Base-by-base conservation (phyloP, 257 asterid genomes). In the Anisodus acutangulus region DNA sequence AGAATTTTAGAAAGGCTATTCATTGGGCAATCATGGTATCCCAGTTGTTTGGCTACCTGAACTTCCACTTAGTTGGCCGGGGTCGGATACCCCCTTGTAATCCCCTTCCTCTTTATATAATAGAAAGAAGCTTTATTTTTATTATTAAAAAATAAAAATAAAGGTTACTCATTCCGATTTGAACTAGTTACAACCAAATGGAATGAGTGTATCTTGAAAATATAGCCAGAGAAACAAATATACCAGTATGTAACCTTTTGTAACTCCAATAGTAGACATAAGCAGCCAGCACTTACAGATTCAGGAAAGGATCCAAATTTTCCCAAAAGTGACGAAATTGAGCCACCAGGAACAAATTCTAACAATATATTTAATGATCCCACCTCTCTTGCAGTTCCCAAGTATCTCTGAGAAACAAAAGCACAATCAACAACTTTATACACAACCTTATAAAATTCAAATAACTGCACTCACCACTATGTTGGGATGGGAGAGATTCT, bases 261-360 rank as follows among this genome's bases (percentile, higher is more conserved):
- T 47, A 47, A 67, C 12, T 22, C 78, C 63, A 45, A 19, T 81
- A 41, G 54, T 22, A 66, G n/a, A 51, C 41, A 79, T 41, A 82
- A 49, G 81, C 78, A 9, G 74, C 45, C 41, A 85, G 69, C 84
- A 92, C 99, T 91, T 89, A 95, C 98, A 84, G 98, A 91, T 89
- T 97, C 99, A 2, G 98, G 98, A 84, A 97, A 93, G 83, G 98
- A 97, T 84, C 98, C 99, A 85, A 97, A 95, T 78, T 95, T 97
- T 83, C 98, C 99, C 90, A 97, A 79, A 78, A 97, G 99, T 57
- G 99, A 97, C 54, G 99, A 91, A 85, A 97, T 97, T 67, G 98
- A 95, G 85, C 99, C 99, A 83, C 99, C 98, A 2, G 98, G 97
- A 84, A 97, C 99, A 90, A 97, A 97, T 85, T 97, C 99, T 88